These are phyloP conservation scores for Stachybotrys chartarum DNA, from an alignment of 2,329 filamentous ascomycete genomes.

Conservation along the genomic window DNA sequence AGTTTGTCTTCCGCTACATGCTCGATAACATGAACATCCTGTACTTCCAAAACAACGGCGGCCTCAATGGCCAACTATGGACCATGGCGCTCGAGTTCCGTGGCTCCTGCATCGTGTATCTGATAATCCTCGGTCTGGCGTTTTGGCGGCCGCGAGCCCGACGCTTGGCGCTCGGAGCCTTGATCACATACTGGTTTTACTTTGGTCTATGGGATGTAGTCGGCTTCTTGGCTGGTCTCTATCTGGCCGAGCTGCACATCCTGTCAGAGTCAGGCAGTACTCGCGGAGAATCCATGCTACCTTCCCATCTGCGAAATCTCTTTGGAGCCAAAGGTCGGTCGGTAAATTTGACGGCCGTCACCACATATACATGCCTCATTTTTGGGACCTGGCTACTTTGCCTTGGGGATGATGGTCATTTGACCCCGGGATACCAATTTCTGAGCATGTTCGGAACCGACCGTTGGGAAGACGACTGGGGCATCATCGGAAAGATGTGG, in stretches of 20 bases:
- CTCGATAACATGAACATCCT: slow-evolving; percentile 6
- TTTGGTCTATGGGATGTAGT: slow-evolving; percentile 6
- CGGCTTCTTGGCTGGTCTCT: slow-evolving; percentile 6
- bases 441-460: slow-evolving; percentile 3
- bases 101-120: slow-evolving; percentile 7
- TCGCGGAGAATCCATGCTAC: slow-evolving; percentile 2
- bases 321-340: background rate
- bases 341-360: slow-evolving; percentile 1
- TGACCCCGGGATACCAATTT: slow-evolving; percentile 6
- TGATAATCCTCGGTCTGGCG: slow-evolving; percentile 3
- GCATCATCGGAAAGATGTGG: slow-evolving; percentile 5
- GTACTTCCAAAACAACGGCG: slow-evolving; percentile 4
- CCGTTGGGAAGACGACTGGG: slow-evolving; percentile 6
- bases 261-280: background rate
- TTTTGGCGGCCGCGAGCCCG: slow-evolving; percentile 4
- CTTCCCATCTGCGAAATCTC: background rate
- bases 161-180: slow-evolving; percentile 3
- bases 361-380: slow-evolving; percentile 2
- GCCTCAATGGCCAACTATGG: slow-evolving; percentile 7
- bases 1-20: slow-evolving; percentile 8
- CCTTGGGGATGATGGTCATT: slow-evolving; percentile 5
- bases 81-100: slow-evolving; percentile 7
- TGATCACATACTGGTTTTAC: slow-evolving; percentile 7
- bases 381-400: slow-evolving; percentile 6
- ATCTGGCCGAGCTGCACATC: slow-evolving; percentile 6